Base-by-base conservation (phyloP, 345 rosid species). In the Diplotaxis tenuifolia region DNA sequence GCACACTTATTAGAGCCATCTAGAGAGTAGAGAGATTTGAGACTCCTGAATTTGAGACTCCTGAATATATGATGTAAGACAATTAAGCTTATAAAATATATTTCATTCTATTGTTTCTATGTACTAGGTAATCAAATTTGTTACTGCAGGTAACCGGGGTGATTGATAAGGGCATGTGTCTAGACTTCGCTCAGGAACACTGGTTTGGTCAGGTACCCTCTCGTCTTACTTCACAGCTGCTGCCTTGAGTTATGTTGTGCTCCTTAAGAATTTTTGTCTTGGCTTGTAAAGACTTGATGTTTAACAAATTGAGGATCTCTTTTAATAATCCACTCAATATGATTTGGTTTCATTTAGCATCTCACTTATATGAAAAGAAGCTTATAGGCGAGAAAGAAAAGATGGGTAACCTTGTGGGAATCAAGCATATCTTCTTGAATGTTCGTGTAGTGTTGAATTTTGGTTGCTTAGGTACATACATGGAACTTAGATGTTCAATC, bases 381-480 rank as follows among this genome's bases (percentile, higher is more conserved):
- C 40, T 38, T 42, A 29, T 3, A 27, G 57, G 28, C 10, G 25
- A 38, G 29, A 53, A 29, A 18, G 14, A n/a, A n/a, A n/a, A n/a
- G 6, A n/a, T 28, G 16, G 58, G 34, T 29, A 23, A 28, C 27
- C 27, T 74, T 34, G 34, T 1, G 42, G 8, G 23, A 59, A 22
- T 34, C 29, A 18, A 19, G 16, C 57, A 18, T 29, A 32, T 59
- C 68, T 74, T 23, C 22, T 59, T 47, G 6, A 32, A 49, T 22
- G 18, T 28, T 52, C 8, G 11, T 12, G 29, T 62, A 38, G 74
- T 60, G 53, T 61, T 38, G 36, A 49, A 14, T 68, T 65, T 55
- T 19, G 57, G 60, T 65, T 65, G 25, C 52, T 14, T 73, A 45
- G 59, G 36, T 65, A 70, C 52, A 63, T 19, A 69, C 60, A 62